These are phyloP conservation scores for Irpex lacteus DNA, from an alignment of 1,284 basidiomycete genomes.

Conservation along the genomic window DNA sequence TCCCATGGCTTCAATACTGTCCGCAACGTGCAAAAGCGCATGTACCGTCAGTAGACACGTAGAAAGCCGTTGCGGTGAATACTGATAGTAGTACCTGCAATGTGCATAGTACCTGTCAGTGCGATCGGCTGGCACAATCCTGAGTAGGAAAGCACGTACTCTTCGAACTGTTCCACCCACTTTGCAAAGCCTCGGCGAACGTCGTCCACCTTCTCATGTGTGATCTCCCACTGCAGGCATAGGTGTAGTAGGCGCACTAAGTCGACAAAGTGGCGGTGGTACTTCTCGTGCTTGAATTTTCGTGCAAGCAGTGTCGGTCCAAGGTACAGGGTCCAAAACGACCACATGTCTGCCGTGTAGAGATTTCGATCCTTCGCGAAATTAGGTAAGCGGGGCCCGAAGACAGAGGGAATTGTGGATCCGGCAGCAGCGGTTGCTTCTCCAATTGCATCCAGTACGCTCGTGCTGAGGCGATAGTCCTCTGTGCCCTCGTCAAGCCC, in stretches of 20 bases:
- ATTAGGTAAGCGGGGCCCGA: conserved; percentile 36
- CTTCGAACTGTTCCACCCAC: conserved; percentile 44
- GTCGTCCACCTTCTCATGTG: conserved; percentile 28
- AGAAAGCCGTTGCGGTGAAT: conserved; percentile 26
- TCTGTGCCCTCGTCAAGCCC: conserved; percentile 31
- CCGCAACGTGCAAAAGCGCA: conserved; percentile 33
- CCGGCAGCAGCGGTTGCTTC: conserved; percentile 27
- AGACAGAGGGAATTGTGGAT: conserved; percentile 36
- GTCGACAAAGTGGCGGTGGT: conserved; percentile 41
- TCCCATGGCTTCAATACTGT: conserved; percentile 30
- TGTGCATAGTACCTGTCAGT: not conserved
- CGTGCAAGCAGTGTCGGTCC: conserved; percentile 35
- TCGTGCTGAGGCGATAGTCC: conserved; percentile 27
- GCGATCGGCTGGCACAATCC: not conserved
- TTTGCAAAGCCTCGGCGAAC: conserved; percentile 32
- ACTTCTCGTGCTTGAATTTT: conserved; percentile 28
- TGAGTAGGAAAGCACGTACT: conserved; percentile 21
- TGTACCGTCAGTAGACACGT: conserved; percentile 40
- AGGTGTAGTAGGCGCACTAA: conserved; percentile 37
- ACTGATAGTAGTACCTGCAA: conserved; percentile 39
- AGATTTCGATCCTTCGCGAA: conserved; percentile 28
- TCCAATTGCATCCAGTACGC: conserved; percentile 40
- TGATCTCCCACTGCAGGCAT: conserved; percentile 42
- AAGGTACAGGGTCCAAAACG: conserved; percentile 38
- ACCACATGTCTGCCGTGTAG: conserved; percentile 32